Conservation (phyloP, 805 yeast species). For the Kazachstania viticola region DNA sequence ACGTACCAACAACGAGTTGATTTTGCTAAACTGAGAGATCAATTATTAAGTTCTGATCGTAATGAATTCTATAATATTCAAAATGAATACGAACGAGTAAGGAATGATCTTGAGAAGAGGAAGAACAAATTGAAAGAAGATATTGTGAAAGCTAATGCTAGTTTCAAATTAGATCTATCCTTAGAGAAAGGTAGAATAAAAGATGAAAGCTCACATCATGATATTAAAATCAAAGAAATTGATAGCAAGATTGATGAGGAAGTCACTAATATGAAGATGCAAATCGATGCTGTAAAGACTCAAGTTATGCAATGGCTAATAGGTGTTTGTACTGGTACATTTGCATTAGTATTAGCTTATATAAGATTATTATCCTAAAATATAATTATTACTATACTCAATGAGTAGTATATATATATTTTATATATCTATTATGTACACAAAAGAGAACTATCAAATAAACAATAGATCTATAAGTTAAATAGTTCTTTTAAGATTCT, state of each 20-base stretch:
- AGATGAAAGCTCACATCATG: constrained; percentile 88
- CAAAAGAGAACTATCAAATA: background rate
- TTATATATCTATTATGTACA: background rate
- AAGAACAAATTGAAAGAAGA: constrained; percentile 82
- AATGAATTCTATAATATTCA: constrained; percentile 72
- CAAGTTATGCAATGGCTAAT: constrained; percentile 98
- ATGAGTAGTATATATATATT: background rate
- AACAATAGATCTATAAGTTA: constrained; percentile 7
- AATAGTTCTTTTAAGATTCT: constrained; percentile 76
- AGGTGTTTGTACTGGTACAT: constrained; percentile 97
- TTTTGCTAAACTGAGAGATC: constrained; percentile 89
- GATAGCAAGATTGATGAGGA: constrained; percentile 94
- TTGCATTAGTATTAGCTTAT: constrained; percentile 87
- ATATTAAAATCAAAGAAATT: constrained; percentile 86
- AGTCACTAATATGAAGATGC: constrained; percentile 86
- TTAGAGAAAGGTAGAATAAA: constrained; percentile 91
- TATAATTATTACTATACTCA: background rate
- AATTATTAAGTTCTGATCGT: constrained; percentile 76
- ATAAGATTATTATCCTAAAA: constrained; percentile 60
- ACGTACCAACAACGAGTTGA: constrained; percentile 95
- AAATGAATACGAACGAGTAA: constrained; percentile 77
- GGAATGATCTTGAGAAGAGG: constrained; percentile 76
- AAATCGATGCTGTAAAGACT: constrained; percentile 88
- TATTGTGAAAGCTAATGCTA: constrained; percentile 79
- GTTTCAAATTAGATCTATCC: constrained; percentile 81